A percentile compares a stretch with the other conserved stretches of the same genome.
Conservation (phyloP, 768 basidiomycete genomes). For the Boletellus ananas region DNA sequence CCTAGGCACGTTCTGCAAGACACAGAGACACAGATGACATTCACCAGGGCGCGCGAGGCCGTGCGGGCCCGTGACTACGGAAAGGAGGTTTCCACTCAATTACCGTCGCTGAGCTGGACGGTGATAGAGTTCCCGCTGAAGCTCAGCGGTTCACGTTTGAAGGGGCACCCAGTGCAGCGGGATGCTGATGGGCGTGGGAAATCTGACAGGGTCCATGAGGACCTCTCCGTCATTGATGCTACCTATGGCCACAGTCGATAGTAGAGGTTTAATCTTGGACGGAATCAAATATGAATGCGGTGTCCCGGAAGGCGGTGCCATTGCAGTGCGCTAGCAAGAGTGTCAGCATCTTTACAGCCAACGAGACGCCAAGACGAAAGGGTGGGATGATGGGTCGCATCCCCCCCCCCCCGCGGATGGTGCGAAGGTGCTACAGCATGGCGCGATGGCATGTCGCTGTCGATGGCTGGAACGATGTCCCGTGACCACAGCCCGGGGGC, state of each 20-base stretch:
- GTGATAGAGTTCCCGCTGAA: slow-evolving; percentile 13
- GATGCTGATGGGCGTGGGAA: not conserved
- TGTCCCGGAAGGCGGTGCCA: slow-evolving; percentile 9
- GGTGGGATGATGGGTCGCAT: no score
- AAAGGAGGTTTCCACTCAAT: not conserved
- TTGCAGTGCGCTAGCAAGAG: slow-evolving; percentile 7
- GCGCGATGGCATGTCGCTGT: no score
- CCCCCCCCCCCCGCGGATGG: not conserved
- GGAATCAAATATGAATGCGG: not conserved
- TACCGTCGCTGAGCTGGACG: slow-evolving; percentile 13
- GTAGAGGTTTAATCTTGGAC: not conserved
- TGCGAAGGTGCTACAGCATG: no score
- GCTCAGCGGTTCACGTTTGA: not conserved
- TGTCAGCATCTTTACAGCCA: slow-evolving; percentile 2
- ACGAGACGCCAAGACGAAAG: slow-evolving; percentile 4
- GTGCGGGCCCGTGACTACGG: slow-evolving; percentile 1
- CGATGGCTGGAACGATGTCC: no score
- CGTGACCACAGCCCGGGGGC: no score
- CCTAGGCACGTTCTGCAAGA: not conserved
- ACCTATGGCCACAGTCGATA: not conserved
- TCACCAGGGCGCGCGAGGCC: slow-evolving; percentile 1
- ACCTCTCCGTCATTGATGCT: no score
- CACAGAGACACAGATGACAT: not conserved
- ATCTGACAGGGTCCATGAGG: not conserved
- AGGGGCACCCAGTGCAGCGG: not conserved